Evolutionary conservation across 2,329 filamentous ascomycete species (phyloP).

Genomic region (Neofusicoccum cordaticola): DNA sequence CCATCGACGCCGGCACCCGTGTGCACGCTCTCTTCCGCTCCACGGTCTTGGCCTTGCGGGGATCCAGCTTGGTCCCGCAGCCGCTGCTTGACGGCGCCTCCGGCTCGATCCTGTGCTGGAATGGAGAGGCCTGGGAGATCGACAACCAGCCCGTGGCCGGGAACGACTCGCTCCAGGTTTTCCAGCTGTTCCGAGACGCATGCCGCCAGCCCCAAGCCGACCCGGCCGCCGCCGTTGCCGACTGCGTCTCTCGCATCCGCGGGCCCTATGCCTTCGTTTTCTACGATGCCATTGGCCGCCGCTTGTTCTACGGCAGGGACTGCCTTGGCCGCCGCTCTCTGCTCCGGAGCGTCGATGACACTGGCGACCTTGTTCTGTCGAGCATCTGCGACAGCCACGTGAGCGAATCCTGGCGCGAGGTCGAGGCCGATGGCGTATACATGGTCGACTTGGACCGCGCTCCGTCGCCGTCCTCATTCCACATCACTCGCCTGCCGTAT

Average conservation of each 20-base stretch:
- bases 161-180: slow-evolving; percentile 76
- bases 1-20: slow-evolving; percentile 15
- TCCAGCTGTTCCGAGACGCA: slow-evolving; percentile 53
- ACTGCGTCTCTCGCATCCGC: slow-evolving; percentile 28
- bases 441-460: slow-evolving; percentile 53
- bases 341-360: slow-evolving; percentile 53
- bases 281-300: slow-evolving; percentile 61
- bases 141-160: slow-evolving; percentile 56
- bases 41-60: slow-evolving; percentile 87
- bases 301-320: slow-evolving; percentile 81
- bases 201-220: slow-evolving; percentile 1
- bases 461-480: not conserved
- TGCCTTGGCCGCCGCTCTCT: slow-evolving; percentile 83
- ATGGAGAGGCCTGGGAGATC: slow-evolving; percentile 91
- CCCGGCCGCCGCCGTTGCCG: slow-evolving; percentile 19
- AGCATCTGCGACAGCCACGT: slow-evolving; percentile 60
- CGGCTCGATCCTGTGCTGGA: slow-evolving; percentile 83
- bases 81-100: slow-evolving; percentile 61
- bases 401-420: slow-evolving; percentile 65
- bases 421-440: slow-evolving; percentile 82
- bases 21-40: slow-evolving; percentile 65
- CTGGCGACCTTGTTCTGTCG: slow-evolving; percentile 60
- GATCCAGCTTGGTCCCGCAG: slow-evolving; percentile 67
- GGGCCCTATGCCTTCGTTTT: slow-evolving; percentile 92
- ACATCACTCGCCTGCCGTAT: not conserved